Evolutionary conservation across 2,329 filamentous ascomycete species (phyloP).

Genomic region (Colletotrichum abscissum): DNA sequence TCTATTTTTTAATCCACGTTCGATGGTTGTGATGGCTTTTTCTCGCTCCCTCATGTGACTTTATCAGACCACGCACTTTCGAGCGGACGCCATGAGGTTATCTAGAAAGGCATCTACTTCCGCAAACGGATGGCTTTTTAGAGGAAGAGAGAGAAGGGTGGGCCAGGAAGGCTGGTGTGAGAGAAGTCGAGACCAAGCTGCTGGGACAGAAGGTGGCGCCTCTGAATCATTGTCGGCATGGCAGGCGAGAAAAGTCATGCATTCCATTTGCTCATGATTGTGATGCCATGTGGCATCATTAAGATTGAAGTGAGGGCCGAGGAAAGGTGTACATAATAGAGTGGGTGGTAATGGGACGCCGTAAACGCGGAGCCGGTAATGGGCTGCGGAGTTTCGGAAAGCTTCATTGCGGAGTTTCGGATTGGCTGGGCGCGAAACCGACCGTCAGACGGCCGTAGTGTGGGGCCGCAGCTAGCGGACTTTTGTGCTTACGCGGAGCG

Average conservation of each 20-base stretch:
- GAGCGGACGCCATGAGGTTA: not conserved
- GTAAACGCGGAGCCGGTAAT: not conserved
- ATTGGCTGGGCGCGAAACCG: conserved; percentile 11
- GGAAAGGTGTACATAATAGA: not conserved
- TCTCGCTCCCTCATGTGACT: not conserved
- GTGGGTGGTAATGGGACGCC: not conserved
- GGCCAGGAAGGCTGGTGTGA: too few species aligned
- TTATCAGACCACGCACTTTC: not conserved
- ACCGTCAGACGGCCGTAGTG: not conserved
- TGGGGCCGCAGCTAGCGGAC: conserved; percentile 31
- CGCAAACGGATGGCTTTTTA: conserved; percentile 14
- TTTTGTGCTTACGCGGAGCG: conserved; percentile 19
- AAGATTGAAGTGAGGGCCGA: not conserved
- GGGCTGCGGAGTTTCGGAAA: conserved; percentile 3
- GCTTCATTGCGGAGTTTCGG: conserved; percentile 19
- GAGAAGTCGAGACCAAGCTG: conserved; percentile 6
- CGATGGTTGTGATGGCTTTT: not conserved
- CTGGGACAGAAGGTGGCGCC: not conserved
- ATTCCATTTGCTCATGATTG: not conserved
- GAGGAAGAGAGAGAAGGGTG: too few species aligned
- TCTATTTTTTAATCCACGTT: not conserved
- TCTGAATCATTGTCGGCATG: not conserved
- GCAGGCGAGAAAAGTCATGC: not conserved
- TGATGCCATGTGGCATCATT: not conserved
- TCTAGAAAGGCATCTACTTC: not conserved